These are phyloP conservation scores for Sclerospora graminicola DNA, from an alignment of 352 stramenopile species.

Conservation along the genomic window DNA sequence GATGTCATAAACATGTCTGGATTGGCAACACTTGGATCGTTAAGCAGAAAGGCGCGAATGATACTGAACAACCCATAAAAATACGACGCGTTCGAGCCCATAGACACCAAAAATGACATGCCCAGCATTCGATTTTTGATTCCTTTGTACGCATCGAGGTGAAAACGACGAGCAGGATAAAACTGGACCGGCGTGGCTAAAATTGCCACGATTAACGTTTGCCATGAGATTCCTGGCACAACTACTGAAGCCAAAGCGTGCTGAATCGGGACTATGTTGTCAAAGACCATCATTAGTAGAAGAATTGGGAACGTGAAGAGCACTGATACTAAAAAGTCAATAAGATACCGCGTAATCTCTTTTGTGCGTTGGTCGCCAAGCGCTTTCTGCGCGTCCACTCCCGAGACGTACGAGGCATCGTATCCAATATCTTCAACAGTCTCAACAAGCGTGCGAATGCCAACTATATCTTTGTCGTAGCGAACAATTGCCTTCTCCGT, in stretches of 20 bases:
- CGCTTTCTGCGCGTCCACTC: constrained; percentile 59
- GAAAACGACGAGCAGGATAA: constrained; percentile 88
- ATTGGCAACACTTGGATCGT: constrained; percentile 54
- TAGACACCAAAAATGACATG: constrained; percentile 96
- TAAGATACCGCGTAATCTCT: constrained; percentile 69
- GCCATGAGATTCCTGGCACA: constrained; percentile 62
- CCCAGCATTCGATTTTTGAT: constrained; percentile 85
- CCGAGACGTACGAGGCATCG: constrained; percentile 65
- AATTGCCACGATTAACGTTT: constrained; percentile 59
- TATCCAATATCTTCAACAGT: constrained; percentile 87
- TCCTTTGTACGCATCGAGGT: constrained; percentile 89
- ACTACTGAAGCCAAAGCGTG: constrained; percentile 36
- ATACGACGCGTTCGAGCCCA: constrained; percentile 94
- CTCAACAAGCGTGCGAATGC: constrained; percentile 78
- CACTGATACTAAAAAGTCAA: constrained; percentile 81
- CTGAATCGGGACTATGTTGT: constrained; percentile 55
- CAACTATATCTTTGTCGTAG: constrained; percentile 68
- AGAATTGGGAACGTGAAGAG: constrained; percentile 92
- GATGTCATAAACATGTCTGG: constrained; percentile 96
- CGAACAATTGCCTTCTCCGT: constrained; percentile 75
- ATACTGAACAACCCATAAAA: constrained; percentile 91
- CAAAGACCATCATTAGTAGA: constrained; percentile 87
- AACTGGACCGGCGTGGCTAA: constrained; percentile 95
- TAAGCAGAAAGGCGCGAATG: constrained; percentile 48
- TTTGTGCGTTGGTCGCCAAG: constrained; percentile 73